A percentile compares a stretch with the other conserved stretches of the same genome.
phyloP scores from a whole-genome alignment of 352 stramenopile genomes.

The Peronosclerospora sorghi region DNA sequence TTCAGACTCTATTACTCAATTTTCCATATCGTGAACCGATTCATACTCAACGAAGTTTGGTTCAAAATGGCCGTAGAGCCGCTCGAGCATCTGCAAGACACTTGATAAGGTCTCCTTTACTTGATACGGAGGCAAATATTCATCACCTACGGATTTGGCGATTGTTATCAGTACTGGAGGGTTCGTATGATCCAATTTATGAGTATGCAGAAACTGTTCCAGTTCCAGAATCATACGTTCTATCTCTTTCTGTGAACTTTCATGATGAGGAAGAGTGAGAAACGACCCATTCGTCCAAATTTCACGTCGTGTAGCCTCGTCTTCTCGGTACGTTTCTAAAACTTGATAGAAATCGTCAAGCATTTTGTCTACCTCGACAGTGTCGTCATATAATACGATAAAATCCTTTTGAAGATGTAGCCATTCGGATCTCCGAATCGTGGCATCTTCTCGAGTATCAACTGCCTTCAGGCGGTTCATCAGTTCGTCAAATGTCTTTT shows the following conservation, averaged over 20 bases:
- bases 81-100: constrained; percentile 30
- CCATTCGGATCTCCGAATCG: constrained; percentile 4
- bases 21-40: constrained; percentile 2
- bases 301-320: constrained; percentile 14
- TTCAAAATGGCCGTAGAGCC: constrained; percentile 20
- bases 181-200: constrained; percentile 9
- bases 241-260: constrained; percentile 48
- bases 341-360: constrained; percentile 16
- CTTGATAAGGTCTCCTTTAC: constrained; percentile 1
- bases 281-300: constrained; percentile 44
- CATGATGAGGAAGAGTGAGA: constrained; percentile 57
- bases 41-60: constrained; percentile 53
- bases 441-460: constrained; percentile 5
- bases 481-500: constrained; percentile 18
- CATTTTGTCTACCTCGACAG: constrained; percentile 6
- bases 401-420: constrained; percentile 7
- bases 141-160: constrained; percentile 63
- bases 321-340: constrained; percentile 9
- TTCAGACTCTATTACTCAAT: no score
- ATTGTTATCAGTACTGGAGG: constrained; percentile 71
- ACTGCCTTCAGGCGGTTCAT: constrained; percentile 25
- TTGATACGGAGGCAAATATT: constrained; percentile 61
- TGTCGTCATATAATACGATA: constrained; percentile 20
- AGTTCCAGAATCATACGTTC: constrained; percentile 26
- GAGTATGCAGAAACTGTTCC: constrained; percentile 18